These are phyloP conservation scores for Rhododendron henanense DNA, from an alignment of 148 eudicot species.

Conservation along the genomic window DNA sequence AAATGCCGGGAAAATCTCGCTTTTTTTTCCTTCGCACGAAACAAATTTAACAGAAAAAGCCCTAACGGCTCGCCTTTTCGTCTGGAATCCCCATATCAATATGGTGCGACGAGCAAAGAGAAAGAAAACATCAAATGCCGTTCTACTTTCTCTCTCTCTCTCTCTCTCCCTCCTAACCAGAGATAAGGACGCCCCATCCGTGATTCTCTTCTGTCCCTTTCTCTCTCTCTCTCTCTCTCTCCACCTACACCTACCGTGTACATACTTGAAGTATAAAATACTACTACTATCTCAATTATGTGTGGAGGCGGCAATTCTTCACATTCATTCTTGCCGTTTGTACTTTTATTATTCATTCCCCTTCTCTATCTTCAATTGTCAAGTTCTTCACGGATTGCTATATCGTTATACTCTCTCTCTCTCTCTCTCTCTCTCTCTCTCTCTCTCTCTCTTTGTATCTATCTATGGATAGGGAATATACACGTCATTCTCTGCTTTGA, in stretches of 20 bases:
- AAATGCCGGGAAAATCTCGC: background rate
- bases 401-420: background rate
- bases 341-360: background rate
- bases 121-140: background rate
- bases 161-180: background rate
- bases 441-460: too few species aligned
- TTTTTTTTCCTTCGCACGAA: background rate
- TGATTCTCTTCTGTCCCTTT: conserved; percentile 14
- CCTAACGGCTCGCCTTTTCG: background rate
- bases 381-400: background rate
- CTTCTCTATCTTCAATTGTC: background rate
- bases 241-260: background rate
- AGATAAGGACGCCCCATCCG: conserved; percentile 26
- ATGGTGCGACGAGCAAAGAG: background rate
- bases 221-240: background rate
- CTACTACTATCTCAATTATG: background rate
- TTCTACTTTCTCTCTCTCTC: background rate
- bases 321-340: background rate
- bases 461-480: background rate
- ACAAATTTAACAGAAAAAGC: background rate
- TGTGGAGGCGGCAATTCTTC: background rate
- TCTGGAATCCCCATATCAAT: background rate
- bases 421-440: background rate
- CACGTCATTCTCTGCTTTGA: background rate
- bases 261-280: background rate